Evolutionary conservation across 441 rosid species (phyloP), one percentile per base, ranked within the genome.

Genomic region (Corymbia calophylla): DNA sequence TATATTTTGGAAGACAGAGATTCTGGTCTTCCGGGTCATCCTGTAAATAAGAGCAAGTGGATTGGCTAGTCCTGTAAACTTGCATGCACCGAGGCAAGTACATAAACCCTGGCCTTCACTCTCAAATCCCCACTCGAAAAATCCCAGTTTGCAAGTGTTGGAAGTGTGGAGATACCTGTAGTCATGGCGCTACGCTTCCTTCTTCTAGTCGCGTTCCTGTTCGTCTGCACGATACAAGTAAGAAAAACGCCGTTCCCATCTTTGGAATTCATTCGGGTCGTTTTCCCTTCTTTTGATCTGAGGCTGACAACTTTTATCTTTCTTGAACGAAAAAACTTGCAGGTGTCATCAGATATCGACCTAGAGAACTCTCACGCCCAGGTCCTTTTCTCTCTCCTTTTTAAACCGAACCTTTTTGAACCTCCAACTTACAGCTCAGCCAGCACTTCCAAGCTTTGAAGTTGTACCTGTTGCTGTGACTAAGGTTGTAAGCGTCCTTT

Each of bases 281-380:
- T 12, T 77, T 77, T 44, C 51, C 51, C 44, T 39, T 51, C 25
- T 77, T 64, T 77, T 39, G 81, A 70, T 70, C 39, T 35, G 81
- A 39, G 84, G 2, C 25, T 6, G 84, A 77, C 84, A 2, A 25
- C 16, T 23, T 66, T 6, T 2, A 11, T 21, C 44, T 44, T 73
- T 12, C 51, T 77, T 77, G 29, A 44, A 23, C 84, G 7, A 77
- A 70, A 70, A 62, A 77, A 39, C 84, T 77, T 44, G 85, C 89
- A 91, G 93, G 92, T 88, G 48, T 91, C 93, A 51, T 92, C 92
- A 18, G 92, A 92, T 64, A 88, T 87, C 56, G 32, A 56, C 62
- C 87, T 86, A 53, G 92, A 89, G 86, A 49, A 86, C 64, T 39
- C 87, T 14, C 19, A 47, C 68, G 12, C 81, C 88, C 90, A 89